Conservation (phyloP, 306 rosid genomes). For the Sophora flavescens region DNA sequence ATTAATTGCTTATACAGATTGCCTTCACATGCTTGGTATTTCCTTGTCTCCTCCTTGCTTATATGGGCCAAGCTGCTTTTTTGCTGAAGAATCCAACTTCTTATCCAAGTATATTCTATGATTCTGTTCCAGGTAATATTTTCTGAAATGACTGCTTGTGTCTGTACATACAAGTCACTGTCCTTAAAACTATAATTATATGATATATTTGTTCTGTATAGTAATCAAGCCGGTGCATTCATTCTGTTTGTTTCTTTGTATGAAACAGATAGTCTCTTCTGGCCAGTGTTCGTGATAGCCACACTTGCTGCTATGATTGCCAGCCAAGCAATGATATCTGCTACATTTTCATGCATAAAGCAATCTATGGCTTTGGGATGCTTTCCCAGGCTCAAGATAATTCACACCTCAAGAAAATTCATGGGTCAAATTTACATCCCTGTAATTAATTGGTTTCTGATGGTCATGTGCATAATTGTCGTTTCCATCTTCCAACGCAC, state of each 20-base stretch:
- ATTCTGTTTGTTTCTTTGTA: slow-evolving; percentile 43
- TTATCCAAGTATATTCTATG: slow-evolving; percentile 65
- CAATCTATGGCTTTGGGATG: slow-evolving; percentile 99
- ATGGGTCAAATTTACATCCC: slow-evolving; percentile 99
- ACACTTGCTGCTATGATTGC: slow-evolving; percentile 94
- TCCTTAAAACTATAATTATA: slow-evolving; percentile 27
- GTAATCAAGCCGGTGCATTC: slow-evolving; percentile 25
- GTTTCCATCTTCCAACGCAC: slow-evolving; percentile 84
- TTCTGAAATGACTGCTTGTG: slow-evolving; percentile 30
- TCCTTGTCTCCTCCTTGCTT: slow-evolving; percentile 85
- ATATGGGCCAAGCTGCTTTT: slow-evolving; percentile 90
- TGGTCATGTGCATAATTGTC: slow-evolving; percentile 90
- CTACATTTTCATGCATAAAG: slow-evolving; percentile 87
- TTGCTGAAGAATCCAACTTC: slow-evolving; percentile 65
- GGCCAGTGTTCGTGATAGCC: slow-evolving; percentile 83
- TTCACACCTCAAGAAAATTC: slow-evolving; percentile 87
- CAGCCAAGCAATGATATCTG: slow-evolving; percentile 94
- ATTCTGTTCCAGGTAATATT: slow-evolving; percentile 80
- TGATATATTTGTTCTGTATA: slow-evolving; percentile 23
- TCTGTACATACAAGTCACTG: not conserved
- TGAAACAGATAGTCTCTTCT: slow-evolving; percentile 71
- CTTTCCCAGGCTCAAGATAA: slow-evolving; percentile 95
- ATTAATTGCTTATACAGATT: slow-evolving; percentile 54
- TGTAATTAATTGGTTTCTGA: slow-evolving; percentile 85
- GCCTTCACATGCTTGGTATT: slow-evolving; percentile 74